Base-by-base conservation (phyloP, 805 yeast species). In the Candida ponderosae region DNA sequence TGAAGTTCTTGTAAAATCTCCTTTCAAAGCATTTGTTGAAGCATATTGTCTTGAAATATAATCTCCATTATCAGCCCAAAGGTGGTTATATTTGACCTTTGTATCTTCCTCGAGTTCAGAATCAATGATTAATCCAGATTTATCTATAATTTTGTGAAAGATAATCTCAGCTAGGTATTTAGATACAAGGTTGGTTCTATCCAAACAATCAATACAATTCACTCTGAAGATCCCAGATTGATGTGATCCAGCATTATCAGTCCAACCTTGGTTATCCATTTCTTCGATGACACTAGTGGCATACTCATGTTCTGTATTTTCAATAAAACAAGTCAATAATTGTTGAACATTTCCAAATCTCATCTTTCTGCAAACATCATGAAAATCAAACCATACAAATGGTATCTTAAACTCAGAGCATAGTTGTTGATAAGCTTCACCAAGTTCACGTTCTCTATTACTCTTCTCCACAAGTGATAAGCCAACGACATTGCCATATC, bases 41-140 rank as follows among this genome's bases (percentile, higher is more conserved):
- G 79, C 72, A 48, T 79, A 79, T 42, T 76, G 80, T 33, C 68
- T 74, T 10, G 83, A 76, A 19, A 79, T 72, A 17, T 72, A 75
- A 48, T 79, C 84, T 2, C 84, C 85, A 50, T 79, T 76, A 48
- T 78, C 81, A 2, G 85, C 85, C 85, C 85, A 79, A 10, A 68
- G 33, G 31, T 53, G 42, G 26, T 65, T 63, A 38, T 53, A 63
- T 16, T 29, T 35, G 13, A 13, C 14, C 4, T 24, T 24, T 13
- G 2, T 24, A 11, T 35, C 31, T 11, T 16, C 38, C 29, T 41
- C 55, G 42, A 56, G 62, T 9, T 29, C 23, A 0, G 15, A 26
- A 4, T n/a, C 29, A 8, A 40, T 32, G 9, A 18, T 14, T 8
- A 44, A 33, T 10, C 34, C 33, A 34, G 44, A 42, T 31, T 47